Evolutionary conservation across 1,284 basidiomycete species (phyloP).

Genomic region (Pterulicium gracile): DNA sequence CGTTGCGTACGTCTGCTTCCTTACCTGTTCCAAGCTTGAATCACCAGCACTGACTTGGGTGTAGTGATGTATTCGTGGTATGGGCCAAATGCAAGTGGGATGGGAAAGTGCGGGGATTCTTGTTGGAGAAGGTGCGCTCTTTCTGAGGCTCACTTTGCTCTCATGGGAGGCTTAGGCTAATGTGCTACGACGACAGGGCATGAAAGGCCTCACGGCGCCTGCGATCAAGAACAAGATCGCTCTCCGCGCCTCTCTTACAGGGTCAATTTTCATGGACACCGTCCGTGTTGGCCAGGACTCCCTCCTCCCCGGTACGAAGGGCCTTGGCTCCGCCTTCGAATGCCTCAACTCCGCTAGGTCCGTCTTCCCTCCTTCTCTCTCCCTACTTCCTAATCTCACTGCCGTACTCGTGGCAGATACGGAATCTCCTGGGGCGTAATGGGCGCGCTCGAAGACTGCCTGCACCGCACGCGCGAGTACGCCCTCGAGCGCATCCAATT

Average conservation of each 20-base stretch:
- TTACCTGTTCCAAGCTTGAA: neutral
- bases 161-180: conserved; percentile 4
- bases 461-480: conserved; percentile 72
- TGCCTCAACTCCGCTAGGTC: conserved; percentile 85
- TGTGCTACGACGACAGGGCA: conserved; percentile 38
- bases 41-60: conserved; percentile 8
- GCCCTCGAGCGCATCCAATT: conserved; percentile 89
- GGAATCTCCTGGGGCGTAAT: conserved; percentile 94
- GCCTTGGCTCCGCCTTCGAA: conserved; percentile 79
- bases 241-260: conserved; percentile 83
- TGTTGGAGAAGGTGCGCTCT: conserved; percentile 71
- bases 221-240: conserved; percentile 91
- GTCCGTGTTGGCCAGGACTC: conserved; percentile 64
- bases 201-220: conserved; percentile 78
- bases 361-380: conserved; percentile 7
- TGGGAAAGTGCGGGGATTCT: conserved; percentile 82
- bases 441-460: conserved; percentile 90
- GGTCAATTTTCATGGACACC: conserved; percentile 88
- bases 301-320: conserved; percentile 65
- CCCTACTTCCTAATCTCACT: neutral
- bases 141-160: no score
- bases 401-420: conserved; percentile 35
- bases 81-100: conserved; percentile 98
- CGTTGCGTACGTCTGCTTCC: conserved; percentile 50
- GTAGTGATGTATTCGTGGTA: conserved; percentile 76